Evolutionary conservation across 768 basidiomycete genomes (phyloP).

Genomic region (Kwoniella botswanensis): DNA sequence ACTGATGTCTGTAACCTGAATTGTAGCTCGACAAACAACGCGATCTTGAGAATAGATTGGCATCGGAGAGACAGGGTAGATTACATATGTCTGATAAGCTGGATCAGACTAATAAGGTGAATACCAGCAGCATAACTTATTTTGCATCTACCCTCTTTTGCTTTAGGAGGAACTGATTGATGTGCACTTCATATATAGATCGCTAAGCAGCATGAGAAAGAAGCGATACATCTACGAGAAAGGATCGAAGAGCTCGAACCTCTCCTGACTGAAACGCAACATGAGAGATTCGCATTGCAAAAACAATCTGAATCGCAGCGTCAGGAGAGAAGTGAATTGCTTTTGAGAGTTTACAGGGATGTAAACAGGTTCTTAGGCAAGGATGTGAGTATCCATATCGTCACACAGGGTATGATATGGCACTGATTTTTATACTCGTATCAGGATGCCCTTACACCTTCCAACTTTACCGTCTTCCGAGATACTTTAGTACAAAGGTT

Average conservation of each 20-base stretch:
- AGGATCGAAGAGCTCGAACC: conserved; percentile 77
- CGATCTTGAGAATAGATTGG: conserved; percentile 77
- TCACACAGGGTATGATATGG: too few species aligned
- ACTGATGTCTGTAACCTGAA: too few species aligned
- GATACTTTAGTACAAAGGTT: conserved; percentile 89
- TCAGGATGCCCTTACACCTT: conserved; percentile 59
- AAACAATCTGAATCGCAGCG: conserved; percentile 86
- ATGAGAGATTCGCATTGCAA: conserved; percentile 68
- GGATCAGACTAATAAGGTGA: conserved; percentile 68
- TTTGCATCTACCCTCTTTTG: too few species aligned
- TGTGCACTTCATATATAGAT: conserved; percentile 46
- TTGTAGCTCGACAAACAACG: conserved; percentile 72
- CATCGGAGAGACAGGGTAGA: conserved; percentile 82
- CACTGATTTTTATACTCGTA: background rate
- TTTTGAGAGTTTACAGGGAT: conserved; percentile 92
- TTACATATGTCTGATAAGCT: conserved; percentile 88
- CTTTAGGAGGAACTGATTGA: background rate
- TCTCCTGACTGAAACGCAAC: conserved; percentile 64
- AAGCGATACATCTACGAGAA: conserved; percentile 67
- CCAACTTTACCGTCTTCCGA: conserved; percentile 91
- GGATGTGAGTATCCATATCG: conserved; percentile 39
- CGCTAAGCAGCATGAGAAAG: conserved; percentile 71
- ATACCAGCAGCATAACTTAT: conserved; percentile 18
- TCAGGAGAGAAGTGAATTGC: conserved; percentile 87
- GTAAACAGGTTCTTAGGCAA: conserved; percentile 86